Evolutionary conservation across 2,329 filamentous ascomycete species (phyloP), one percentile per base, ranked within the genome.

Genomic region (Fusarium sp.): DNA sequence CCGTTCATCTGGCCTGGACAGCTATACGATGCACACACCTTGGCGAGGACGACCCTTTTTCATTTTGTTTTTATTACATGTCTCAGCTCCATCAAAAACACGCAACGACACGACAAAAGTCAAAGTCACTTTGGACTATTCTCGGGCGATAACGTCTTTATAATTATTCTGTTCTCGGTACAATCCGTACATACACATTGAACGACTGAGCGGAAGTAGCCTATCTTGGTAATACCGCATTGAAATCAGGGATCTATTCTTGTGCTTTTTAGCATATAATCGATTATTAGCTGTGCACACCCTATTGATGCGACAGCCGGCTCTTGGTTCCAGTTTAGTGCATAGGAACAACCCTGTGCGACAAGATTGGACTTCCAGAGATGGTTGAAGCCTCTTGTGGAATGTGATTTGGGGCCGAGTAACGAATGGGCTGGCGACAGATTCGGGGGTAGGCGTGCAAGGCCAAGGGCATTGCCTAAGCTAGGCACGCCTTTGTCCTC

Each of bases 141-240:
- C 64, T 68, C 68, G 55, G 64, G 68, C 63, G 61, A 59, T 57
- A 53, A 69, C 53, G 58, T 66, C 67, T 71, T 69, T 56, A 68
- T 67, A 66, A 66, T 72, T 67, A 57, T 56, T 56, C 45, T 47
- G 67, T 68, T 70, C 72, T 70, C 60, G 61, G 57, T 63, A 64
- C 55, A 65, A 65, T 66, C 63, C 59, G 73, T 73, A 76, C 71
- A 77, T 75, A 74, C 62, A 67, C 66, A 68, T 71, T 72, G 68
- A 67, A 69, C 67, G 59, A 68, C 62, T 57, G 68, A 67, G 68
- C 70, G 65, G 70, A 68, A 68, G 50, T 67, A 62, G 58, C 66
- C 60, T 66, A 71, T 76, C 75, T 78, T 79, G 76, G 76, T 79
- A 79, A 78, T 79, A 78, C 75, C 78, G 79, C 79, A 80, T 80